These are phyloP conservation scores for Penicillium sp. DNA, from an alignment of 2,329 filamentous ascomycete genomes.

Conservation along the genomic window DNA sequence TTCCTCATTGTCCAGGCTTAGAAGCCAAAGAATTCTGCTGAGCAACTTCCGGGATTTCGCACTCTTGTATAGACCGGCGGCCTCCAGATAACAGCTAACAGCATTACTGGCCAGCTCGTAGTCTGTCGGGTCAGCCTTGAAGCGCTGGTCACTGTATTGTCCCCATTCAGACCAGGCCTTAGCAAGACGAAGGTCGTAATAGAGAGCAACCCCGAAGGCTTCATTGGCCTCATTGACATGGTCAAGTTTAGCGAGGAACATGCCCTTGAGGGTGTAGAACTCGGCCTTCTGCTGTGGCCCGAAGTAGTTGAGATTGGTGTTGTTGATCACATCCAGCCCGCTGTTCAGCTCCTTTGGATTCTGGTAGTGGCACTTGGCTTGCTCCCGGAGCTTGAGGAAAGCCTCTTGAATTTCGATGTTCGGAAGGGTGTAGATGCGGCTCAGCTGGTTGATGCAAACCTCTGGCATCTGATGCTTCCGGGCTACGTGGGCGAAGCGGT, in stretches of 20 bases:
- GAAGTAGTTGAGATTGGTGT: slow-evolving; percentile 98
- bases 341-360: slow-evolving; percentile 88
- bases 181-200: slow-evolving; percentile 90
- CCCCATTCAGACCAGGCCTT: slow-evolving; percentile 99
- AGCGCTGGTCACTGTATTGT: slow-evolving; percentile 93
- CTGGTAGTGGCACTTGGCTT: slow-evolving; percentile 98
- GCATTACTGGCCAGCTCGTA: slow-evolving; percentile 84
- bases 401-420: slow-evolving; percentile 99
- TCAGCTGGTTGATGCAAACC: slow-evolving; percentile 95
- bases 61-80: slow-evolving; percentile 94
- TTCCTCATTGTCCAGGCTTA: slow-evolving; percentile 87
- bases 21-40: slow-evolving; percentile 88
- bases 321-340: slow-evolving; percentile 97
- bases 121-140: slow-evolving; percentile 84
- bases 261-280: slow-evolving; percentile 98
- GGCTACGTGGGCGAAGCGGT: slow-evolving; percentile 95
- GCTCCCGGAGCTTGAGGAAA: slow-evolving; percentile 96
- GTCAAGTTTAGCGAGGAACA: slow-evolving; percentile 94
- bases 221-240: slow-evolving; percentile 90
- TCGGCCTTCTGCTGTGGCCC: slow-evolving; percentile 94
- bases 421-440: slow-evolving; percentile 95
- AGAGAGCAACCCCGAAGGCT: slow-evolving; percentile 90
- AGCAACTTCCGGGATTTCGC: slow-evolving; percentile 93
- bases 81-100: slow-evolving; percentile 92
- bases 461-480: slow-evolving; percentile 95